Evolutionary conservation across 495 filamentous ascomycete genomes (phyloP), one percentile per base, ranked within the genome.

Genomic region (Penicillium argentinense): DNA sequence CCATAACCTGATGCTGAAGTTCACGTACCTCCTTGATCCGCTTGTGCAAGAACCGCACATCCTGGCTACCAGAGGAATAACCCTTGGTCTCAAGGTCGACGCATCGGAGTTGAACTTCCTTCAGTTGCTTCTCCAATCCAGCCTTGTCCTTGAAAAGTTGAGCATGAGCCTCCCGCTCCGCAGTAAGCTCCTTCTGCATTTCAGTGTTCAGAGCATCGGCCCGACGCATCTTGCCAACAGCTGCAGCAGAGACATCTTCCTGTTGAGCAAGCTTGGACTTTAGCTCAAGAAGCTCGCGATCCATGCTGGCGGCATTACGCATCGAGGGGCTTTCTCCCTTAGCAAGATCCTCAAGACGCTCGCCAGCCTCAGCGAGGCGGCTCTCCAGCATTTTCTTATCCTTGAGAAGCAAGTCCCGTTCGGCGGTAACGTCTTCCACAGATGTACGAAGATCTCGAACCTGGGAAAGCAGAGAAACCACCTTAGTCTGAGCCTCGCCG

Each of bases 31-130:
- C 95, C 76, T 97, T 91, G 53, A 98, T 87, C 28, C 93, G 81
- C 54, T 91, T 90, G 71, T 96, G 87, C 62, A 97, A 71, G 76
- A 97, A 98, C 51, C 91, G 83, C 49, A 97, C 89, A 66, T 98
- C 93, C 48, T 97, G 89, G 59, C 90, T 95, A 33, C 87, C 89
- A 45, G 80, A 91, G 19, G 90, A 90, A 66, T 96, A 97, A 40
- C 90, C 89, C 77, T 97, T 97, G 18, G 93, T 98, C 67, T 98
- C 93, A 33, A 98, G 70, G 52, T 97, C 93, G 29, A 98, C 86
- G 34, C 95, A 82, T 49, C 83, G 81, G 19, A 97, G 75, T 66
- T 98, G 93, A 32, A 92, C 72, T 65, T 98, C 93, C 72, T 91
- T 97, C 45, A 93, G 76, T 19, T 80, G 76, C 72, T 97, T 97